phyloP scores from a whole-genome alignment of 1,284 basidiomycete species.

The Clitocybe nebularis region DNA sequence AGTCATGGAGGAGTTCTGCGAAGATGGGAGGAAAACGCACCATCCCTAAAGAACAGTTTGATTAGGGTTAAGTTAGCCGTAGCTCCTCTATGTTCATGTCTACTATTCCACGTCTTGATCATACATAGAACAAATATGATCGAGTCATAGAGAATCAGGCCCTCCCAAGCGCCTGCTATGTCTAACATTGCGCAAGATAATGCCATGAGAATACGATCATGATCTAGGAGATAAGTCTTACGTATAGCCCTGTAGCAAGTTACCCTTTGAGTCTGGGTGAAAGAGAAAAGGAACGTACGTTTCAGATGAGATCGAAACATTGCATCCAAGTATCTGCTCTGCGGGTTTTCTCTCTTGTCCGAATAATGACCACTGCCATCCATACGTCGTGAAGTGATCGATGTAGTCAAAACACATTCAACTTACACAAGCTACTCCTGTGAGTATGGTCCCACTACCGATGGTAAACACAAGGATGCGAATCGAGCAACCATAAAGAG shows the following conservation, averaged over 20 bases:
- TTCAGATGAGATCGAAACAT: constrained; percentile 23
- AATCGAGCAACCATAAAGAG: constrained; percentile 32
- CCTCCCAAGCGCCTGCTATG: constrained; percentile 38
- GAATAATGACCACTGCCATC: constrained; percentile 31
- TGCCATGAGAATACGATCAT: neutral
- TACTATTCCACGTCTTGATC: constrained; percentile 28
- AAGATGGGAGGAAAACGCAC: no score
- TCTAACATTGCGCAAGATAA: constrained; percentile 20
- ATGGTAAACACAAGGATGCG: constrained; percentile 27
- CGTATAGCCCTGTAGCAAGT: constrained; percentile 23
- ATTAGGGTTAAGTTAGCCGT: constrained; percentile 26
- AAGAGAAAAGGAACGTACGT: constrained; percentile 24
- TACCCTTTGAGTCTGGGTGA: neutral
- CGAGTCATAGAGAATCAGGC: constrained; percentile 35
- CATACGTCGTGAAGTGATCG: constrained; percentile 1
- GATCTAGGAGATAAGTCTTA: constrained; percentile 11
- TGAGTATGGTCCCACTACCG: constrained; percentile 22
- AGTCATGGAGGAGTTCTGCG: no score
- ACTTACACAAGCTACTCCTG: constrained; percentile 25
- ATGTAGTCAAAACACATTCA: neutral
- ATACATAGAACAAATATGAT: constrained; percentile 34
- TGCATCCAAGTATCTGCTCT: constrained; percentile 25
- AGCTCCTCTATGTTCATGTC: constrained; percentile 21
- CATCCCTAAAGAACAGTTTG: constrained; percentile 33
- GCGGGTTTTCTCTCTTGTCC: constrained; percentile 25